phyloP scores from a whole-genome alignment of 2,329 filamentous ascomycete species.

The Drechslerella stenobrocha region DNA sequence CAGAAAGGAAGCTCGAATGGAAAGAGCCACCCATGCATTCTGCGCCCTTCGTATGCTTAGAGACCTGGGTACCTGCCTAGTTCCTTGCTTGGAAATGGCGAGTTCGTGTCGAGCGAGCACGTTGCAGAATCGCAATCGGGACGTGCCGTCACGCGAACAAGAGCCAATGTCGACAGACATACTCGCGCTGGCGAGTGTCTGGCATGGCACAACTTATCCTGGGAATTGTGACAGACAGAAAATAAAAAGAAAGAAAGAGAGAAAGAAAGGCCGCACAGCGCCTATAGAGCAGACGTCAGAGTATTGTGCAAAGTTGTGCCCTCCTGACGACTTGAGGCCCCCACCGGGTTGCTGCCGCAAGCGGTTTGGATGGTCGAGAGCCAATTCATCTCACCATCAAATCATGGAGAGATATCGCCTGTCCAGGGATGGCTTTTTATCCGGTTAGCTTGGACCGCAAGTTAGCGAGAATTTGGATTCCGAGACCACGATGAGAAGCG shows the following conservation, averaged over 20 bases:
- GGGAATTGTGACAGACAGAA: neutral
- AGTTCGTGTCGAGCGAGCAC: neutral
- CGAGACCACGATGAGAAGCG: no score
- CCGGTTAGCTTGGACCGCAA: neutral
- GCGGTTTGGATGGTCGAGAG: neutral
- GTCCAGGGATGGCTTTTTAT: neutral
- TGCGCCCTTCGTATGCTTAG: no score
- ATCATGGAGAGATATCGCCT: neutral
- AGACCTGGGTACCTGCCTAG: neutral
- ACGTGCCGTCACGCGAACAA: slow-evolving; percentile 39
- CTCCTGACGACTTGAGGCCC: neutral
- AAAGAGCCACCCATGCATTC: neutral
- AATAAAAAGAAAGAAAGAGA: no score
- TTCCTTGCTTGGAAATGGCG: neutral
- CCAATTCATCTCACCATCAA: neutral
- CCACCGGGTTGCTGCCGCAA: neutral
- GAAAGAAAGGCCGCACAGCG: neutral
- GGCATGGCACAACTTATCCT: neutral
- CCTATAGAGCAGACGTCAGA: neutral
- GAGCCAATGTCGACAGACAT: slow-evolving; percentile 28
- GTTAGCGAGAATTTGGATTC: no score
- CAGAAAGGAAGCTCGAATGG: slow-evolving; percentile 8
- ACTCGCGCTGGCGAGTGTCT: slow-evolving; percentile 10
- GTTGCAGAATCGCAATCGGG: slow-evolving; percentile 38
- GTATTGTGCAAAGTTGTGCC: neutral